Evolutionary conservation across 306 rosid genomes (phyloP).

Genomic region (Lathyrus aphaca): DNA sequence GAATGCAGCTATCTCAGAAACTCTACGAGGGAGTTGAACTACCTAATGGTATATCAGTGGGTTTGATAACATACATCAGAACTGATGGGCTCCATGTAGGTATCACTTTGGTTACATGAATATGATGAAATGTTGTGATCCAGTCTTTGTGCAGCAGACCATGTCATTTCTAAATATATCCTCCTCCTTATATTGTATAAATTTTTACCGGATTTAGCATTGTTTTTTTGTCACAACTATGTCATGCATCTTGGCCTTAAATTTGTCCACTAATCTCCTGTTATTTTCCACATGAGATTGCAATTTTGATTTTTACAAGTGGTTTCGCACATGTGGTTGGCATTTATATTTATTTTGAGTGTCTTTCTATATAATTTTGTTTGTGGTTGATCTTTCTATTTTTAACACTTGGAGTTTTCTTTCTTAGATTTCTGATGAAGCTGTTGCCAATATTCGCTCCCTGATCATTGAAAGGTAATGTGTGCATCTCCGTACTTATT

Average conservation of each 20-base stretch:
- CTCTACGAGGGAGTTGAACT: constrained; percentile 95
- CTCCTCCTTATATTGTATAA: background rate
- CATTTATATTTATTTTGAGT: constrained; percentile 26
- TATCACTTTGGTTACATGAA: constrained; percentile 55
- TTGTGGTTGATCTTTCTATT: constrained; percentile 22
- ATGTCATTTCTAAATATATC: constrained; percentile 3
- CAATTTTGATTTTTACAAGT: constrained; percentile 21
- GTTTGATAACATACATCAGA: constrained; percentile 86
- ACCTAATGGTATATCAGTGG: constrained; percentile 71
- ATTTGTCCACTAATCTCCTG: constrained; percentile 4
- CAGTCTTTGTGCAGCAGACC: constrained; percentile 28
- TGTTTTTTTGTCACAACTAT: background rate
- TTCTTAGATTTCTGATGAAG: constrained; percentile 86
- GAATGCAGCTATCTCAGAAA: constrained; percentile 92
- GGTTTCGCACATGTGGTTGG: constrained; percentile 23
- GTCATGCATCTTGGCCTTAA: constrained; percentile 33
- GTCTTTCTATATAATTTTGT: constrained; percentile 32
- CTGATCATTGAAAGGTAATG: constrained; percentile 73
- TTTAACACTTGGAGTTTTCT: constrained; percentile 39
- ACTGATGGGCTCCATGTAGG: constrained; percentile 96
- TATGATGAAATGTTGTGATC: constrained; percentile 34
- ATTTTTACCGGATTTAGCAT: background rate
- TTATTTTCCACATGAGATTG: constrained; percentile 18
- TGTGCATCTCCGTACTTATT: constrained; percentile 26
- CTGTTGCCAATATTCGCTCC: constrained; percentile 70